Base-by-base conservation (phyloP, 352 stramenopile species). In the Blastocystis sp. region DNA sequence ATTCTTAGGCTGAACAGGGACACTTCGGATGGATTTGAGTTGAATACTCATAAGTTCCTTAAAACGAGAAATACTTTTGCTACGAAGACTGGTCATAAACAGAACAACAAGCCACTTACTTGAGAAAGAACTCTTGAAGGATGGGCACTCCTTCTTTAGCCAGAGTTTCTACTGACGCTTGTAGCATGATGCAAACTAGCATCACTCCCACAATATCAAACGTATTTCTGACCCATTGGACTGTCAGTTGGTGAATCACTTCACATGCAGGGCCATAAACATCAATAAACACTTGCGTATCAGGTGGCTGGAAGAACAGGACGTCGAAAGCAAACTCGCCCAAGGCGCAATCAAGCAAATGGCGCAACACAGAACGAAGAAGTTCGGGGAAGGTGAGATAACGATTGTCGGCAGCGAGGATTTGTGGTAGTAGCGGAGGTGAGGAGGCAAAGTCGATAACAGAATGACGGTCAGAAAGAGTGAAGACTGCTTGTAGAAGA, bases 261-360 rank as follows among this genome's bases (percentile, higher is more conserved):
- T 78, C 66, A 49, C 66, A 78, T 19, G 66, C 66, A 11, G 37
- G 27, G 14, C 35, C 66, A 24, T 59, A 32, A 0, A 78, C 66
- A 0, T 78, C 66, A n/a, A 78, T 78, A 14, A 78, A 57, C 39
- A 78, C 12, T 24, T 21, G 11, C 11, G 66, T 59, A 49, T 78
- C 35, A 21, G 42, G 42, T 12, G 42, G 37, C 27, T 56, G n/a
- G n/a, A 78, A 78, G 24, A 78, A 78, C 29, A 59, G 24, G 4
- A 78, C 66, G 21, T 78, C 66, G 66, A 78, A 78, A 21, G 35
- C 66, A 32, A 78, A 78, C 66, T 78, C 66, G 0, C 37, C 66
- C 32, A 78, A 32, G 42, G 66, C 32, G 46, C 66, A 78, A 32
- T 56, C 66, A 39, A 78, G 56, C 24, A 78, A 24, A 32, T 78